phyloP scores from a whole-genome alignment of 495 filamentous ascomycete species.

The Hypoxylon subgilvum region DNA sequence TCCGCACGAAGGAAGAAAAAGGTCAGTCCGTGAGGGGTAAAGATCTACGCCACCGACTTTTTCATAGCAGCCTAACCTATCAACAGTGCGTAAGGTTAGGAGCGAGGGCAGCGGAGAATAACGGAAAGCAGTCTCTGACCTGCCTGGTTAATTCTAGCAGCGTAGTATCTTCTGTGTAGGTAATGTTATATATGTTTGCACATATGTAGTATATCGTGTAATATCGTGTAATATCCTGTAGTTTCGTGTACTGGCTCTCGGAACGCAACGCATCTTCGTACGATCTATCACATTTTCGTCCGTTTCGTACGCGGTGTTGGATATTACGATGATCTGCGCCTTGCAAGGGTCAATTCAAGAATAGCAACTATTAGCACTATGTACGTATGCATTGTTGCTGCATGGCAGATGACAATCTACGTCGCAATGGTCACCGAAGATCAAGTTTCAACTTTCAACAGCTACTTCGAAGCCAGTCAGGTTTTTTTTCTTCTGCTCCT shows the following conservation, averaged over 20 bases:
- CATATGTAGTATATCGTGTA: too few species aligned
- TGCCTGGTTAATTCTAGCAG: constrained; percentile 29
- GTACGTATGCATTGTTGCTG: constrained; percentile 3
- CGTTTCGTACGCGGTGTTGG: background rate
- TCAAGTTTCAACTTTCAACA: too few species aligned
- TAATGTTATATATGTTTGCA: background rate
- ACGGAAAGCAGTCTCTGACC: constrained; percentile 13
- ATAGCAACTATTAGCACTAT: too few species aligned
- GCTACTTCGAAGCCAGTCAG: too few species aligned
- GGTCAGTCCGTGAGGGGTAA: constrained; percentile 21
- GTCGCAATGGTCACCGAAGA: constrained; percentile 17
- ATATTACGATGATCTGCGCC: constrained; percentile 21
- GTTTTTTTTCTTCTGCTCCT: too few species aligned
- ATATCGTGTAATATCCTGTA: too few species aligned
- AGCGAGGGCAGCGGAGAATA: constrained; percentile 6
- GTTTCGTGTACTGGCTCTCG: background rate
- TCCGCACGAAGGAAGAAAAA: constrained; percentile 22
- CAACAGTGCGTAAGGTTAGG: too few species aligned
- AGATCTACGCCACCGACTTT: constrained; percentile 9
- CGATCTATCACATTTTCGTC: constrained; percentile 15
- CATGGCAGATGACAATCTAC: background rate
- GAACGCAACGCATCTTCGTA: constrained; percentile 6
- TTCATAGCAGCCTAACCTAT: too few species aligned
- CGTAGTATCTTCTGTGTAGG: constrained; percentile 15
- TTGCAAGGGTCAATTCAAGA: constrained; percentile 13